Evolutionary conservation across 768 basidiomycete genomes (phyloP), one percentile per base, ranked within the genome.

Genomic region (Trametes cingulata): DNA sequence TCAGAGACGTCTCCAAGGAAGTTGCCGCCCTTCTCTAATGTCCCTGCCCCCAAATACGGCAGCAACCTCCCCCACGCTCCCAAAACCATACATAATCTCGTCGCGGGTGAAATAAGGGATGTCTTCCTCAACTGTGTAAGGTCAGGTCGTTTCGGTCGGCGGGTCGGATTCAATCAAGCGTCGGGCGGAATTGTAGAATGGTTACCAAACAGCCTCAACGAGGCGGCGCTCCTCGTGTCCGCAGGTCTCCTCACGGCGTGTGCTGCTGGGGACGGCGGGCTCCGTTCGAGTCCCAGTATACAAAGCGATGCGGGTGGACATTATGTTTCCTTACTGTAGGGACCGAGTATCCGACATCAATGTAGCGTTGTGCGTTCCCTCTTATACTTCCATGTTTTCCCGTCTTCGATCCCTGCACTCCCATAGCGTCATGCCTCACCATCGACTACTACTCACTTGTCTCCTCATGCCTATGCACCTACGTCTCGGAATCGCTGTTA

Each of bases 1-100:
- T 91, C 48, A 71, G 75, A 66, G 80, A 65, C 37, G 66, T 67
- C 37, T 60, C 66, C 17, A 51, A 49, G 22, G 63, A 67, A 53
- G 51, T 67, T 24, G 40, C 42, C 41, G 52, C 52, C 33, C 59
- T 65, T 10, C 52, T 67, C 22, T 64, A 48, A 61, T 47, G 19
- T 24, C 29, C 29, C 35, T 29, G 4, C 41, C 27, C 19, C 41
- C 27, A 25, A 22, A 25, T n/a, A 25, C 25, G n/a, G 27, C 24
- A 41, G 27, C 33, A 25, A 37, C 20, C 29, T 22, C 36, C 19
- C 42, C 33, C 41, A 7, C 33, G 22, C 35, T 45, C 33, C 41
- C 13, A 46, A 35, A 47, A 17, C 20, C 41, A 42, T 45, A 40
- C 12, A 49, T 47, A 39, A 39, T 39, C 24, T 27, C 33, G 52